Conservation (phyloP, 352 stramenopile genomes). For the Thalassiosira tumida region DNA sequence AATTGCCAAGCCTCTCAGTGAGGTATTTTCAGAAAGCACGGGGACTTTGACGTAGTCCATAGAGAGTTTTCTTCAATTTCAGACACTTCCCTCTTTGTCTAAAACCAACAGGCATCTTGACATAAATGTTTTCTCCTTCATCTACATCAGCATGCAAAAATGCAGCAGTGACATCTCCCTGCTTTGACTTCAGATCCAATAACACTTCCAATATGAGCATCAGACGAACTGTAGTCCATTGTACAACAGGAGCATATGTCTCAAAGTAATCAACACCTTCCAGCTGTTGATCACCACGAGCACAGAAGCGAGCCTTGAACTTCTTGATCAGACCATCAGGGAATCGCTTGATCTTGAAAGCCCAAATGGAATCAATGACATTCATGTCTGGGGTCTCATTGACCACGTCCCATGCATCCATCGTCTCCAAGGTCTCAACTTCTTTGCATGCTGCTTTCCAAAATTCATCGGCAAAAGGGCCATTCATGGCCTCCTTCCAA, state of each 20-base stretch:
- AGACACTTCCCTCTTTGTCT: not conserved
- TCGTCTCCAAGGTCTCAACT: not conserved
- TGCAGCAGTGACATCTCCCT: not conserved
- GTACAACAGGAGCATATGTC: slow-evolving; percentile 76
- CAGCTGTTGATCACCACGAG: slow-evolving; percentile 73
- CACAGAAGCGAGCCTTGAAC: slow-evolving; percentile 79
- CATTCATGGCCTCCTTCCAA: slow-evolving; percentile 24
- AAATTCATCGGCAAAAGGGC: slow-evolving; percentile 20
- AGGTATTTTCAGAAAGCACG: slow-evolving; percentile 5
- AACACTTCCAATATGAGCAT: not conserved
- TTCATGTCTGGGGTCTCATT: not conserved
- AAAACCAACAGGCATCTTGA: not conserved
- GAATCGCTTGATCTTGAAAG: slow-evolving; percentile 65
- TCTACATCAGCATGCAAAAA: not conserved
- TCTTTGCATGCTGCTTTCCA: not conserved
- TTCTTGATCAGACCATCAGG: slow-evolving; percentile 75
- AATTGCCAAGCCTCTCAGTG: slow-evolving; percentile 14
- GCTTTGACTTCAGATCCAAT: not conserved
- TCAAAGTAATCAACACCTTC: slow-evolving; percentile 81
- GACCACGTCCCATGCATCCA: not conserved
- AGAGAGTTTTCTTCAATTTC: not conserved
- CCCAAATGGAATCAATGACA: slow-evolving; percentile 69
- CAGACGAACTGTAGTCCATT: not conserved
- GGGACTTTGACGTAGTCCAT: slow-evolving; percentile 35
- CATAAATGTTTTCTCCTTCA: slow-evolving; percentile 18